phyloP scores from a whole-genome alignment of 1,139 yeast species.

The Suhomyces bolitotheri region DNA sequence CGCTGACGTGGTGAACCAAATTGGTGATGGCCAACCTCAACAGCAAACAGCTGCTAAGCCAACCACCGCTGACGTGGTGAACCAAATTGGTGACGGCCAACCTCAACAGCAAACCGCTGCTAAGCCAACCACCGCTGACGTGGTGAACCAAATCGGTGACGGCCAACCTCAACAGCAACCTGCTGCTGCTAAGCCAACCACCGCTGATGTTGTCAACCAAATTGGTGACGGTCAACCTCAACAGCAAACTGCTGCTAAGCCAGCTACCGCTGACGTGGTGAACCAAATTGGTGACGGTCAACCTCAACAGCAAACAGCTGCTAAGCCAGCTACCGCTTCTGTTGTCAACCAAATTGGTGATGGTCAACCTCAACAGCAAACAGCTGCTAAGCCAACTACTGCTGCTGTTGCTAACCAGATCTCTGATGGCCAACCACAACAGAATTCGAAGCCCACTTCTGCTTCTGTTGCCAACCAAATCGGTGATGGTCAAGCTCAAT shows the following conservation, averaged over 20 bases:
- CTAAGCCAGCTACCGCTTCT: slow-evolving; percentile 22
- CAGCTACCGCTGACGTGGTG: slow-evolving; percentile 34
- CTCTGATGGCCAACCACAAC: slow-evolving; percentile 39
- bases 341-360: slow-evolving; percentile 29
- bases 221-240: slow-evolving; percentile 45
- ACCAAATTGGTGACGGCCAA: slow-evolving; percentile 40
- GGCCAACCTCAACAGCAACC: slow-evolving; percentile 45
- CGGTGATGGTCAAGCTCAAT: slow-evolving; percentile 38
- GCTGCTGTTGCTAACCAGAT: slow-evolving; percentile 34
- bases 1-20: slow-evolving; percentile 28
- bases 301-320: slow-evolving; percentile 43
- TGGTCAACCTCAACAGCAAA: slow-evolving; percentile 31
- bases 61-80: slow-evolving; percentile 24
- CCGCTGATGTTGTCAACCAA: slow-evolving; percentile 27
- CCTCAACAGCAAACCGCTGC: slow-evolving; percentile 19
- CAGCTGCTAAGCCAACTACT: slow-evolving; percentile 37
- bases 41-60: slow-evolving; percentile 29
- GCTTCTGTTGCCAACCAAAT: slow-evolving; percentile 35
- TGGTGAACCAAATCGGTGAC: slow-evolving; percentile 37
- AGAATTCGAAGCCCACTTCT: slow-evolving; percentile 31
- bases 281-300: slow-evolving; percentile 49
- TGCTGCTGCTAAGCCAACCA: slow-evolving; percentile 33
- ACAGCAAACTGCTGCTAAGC: slow-evolving; percentile 40
- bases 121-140: slow-evolving; percentile 25
- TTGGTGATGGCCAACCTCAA: slow-evolving; percentile 44